These are phyloP conservation scores for Penicillium aurantiogriseum DNA, from an alignment of 2,329 filamentous ascomycete species.

Conservation along the genomic window DNA sequence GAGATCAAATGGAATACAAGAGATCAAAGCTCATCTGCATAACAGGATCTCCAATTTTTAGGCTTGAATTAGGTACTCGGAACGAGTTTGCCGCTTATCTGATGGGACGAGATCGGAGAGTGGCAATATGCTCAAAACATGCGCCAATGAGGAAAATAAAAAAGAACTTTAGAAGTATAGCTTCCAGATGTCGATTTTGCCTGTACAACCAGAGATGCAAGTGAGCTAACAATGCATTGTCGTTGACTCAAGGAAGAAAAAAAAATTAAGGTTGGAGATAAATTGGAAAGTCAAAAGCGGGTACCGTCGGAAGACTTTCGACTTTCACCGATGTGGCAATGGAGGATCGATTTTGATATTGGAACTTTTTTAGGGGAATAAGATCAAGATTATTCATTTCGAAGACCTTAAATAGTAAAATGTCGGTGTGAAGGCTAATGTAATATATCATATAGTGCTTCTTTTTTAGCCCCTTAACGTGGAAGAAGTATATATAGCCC, in stretches of 20 bases:
- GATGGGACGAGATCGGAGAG: not conserved
- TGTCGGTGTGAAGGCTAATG: not conserved
- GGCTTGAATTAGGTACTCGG: not conserved
- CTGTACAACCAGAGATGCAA: not conserved
- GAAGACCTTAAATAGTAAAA: not conserved
- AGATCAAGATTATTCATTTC: not conserved
- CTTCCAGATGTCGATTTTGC: not conserved
- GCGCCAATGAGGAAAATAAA: not conserved
- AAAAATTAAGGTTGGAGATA: slow-evolving; percentile 23
- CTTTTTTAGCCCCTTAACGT: not conserved
- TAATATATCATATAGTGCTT: not conserved
- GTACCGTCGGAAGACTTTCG: slow-evolving; percentile 21
- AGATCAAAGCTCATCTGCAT: not conserved
- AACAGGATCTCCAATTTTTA: not conserved
- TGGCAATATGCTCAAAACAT: not conserved
- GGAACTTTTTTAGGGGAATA: not conserved
- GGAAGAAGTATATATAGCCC: not conserved
- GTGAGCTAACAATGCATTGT: slow-evolving; percentile 3
- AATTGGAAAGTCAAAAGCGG: slow-evolving; percentile 25
- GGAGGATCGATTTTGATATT: not conserved
- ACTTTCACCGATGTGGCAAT: slow-evolving; percentile 18
- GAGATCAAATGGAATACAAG: not conserved
- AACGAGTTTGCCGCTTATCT: slow-evolving; percentile 3
- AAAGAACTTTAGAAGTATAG: not conserved
- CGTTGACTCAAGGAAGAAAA: not conserved